Evolutionary conservation across 176 grass and related monocot genomes (phyloP).

Genomic region (Musa troglodytarum): DNA sequence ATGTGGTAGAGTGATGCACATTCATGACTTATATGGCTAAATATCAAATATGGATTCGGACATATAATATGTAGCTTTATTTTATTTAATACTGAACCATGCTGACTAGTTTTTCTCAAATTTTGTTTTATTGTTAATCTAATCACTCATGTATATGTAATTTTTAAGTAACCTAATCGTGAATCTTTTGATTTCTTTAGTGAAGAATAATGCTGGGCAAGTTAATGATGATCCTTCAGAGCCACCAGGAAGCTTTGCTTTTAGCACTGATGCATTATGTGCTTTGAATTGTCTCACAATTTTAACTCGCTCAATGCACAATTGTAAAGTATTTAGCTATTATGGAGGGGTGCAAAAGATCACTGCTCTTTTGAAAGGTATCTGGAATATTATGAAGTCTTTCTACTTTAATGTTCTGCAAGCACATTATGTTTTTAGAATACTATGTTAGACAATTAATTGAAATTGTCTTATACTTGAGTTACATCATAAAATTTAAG

Average conservation of each 20-base stretch:
- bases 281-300: conserved; percentile 72
- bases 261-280: conserved; percentile 47
- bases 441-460: conserved; percentile 12
- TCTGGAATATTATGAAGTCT: conserved; percentile 4
- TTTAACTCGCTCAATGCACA: conserved; percentile 72
- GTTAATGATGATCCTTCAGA: conserved; percentile 36
- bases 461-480: conserved; percentile 1
- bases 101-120: neutral
- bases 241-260: conserved; percentile 35
- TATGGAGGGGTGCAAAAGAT: conserved; percentile 86
- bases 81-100: neutral
- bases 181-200: conserved; percentile 18
- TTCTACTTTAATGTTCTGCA: conserved; percentile 1
- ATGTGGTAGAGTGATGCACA: neutral
- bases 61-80: neutral
- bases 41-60: neutral
- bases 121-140: conserved; percentile 13
- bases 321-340: conserved; percentile 92
- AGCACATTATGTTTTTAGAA: neutral
- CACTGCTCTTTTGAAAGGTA: conserved; percentile 88
- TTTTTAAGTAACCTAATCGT: neutral
- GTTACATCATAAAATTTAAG: conserved; percentile 17
- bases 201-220: conserved; percentile 50
- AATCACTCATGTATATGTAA: neutral
- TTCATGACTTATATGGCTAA: neutral